Conservation (phyloP, 768 basidiomycete species). For the Ramaria rubella region DNA sequence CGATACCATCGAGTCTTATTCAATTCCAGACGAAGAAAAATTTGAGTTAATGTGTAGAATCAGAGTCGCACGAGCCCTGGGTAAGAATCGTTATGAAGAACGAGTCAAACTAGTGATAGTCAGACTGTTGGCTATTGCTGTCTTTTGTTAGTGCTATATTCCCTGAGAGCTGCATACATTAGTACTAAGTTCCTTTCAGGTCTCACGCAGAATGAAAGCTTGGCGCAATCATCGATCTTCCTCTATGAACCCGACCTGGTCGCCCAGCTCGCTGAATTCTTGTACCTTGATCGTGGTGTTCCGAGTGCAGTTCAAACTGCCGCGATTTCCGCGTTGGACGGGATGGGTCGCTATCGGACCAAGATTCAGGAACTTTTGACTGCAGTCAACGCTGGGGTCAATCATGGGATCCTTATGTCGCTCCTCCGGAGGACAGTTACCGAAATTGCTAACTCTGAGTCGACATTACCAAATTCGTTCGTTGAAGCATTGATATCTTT, state of each 20-base stretch:
- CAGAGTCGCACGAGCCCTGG: conserved; percentile 67
- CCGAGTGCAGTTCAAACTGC: conserved; percentile 72
- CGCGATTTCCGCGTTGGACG: conserved; percentile 86
- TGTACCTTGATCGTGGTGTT: conserved; percentile 72
- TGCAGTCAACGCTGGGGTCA: conserved; percentile 90
- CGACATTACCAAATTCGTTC: conserved; percentile 62
- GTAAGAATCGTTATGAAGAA: conserved; percentile 48
- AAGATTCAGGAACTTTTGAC: conserved; percentile 83
- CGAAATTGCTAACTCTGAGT: conserved; percentile 62
- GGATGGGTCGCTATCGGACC: conserved; percentile 74
- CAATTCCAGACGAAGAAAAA: conserved; percentile 73
- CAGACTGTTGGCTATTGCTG: conserved; percentile 81
- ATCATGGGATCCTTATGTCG: conserved; percentile 91
- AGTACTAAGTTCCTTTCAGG: conserved; percentile 32
- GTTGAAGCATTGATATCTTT: conserved; percentile 82
- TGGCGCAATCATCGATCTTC: conserved; percentile 77
- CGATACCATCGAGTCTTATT: conserved; percentile 59
- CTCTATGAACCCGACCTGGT: conserved; percentile 94
- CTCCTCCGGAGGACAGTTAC: conserved; percentile 74
- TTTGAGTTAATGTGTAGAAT: conserved; percentile 87
- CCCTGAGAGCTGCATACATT: background rate
- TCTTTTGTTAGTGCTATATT: conserved; percentile 42
- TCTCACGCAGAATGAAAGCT: conserved; percentile 74
- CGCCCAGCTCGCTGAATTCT: conserved; percentile 78
- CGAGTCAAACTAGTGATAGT: conserved; percentile 76